Percentiles rank a stretch among this genome's conserved stretches.
Evolutionary conservation across 2,329 filamentous ascomycete genomes (phyloP).

Genomic region (Talaromyces sp.): DNA sequence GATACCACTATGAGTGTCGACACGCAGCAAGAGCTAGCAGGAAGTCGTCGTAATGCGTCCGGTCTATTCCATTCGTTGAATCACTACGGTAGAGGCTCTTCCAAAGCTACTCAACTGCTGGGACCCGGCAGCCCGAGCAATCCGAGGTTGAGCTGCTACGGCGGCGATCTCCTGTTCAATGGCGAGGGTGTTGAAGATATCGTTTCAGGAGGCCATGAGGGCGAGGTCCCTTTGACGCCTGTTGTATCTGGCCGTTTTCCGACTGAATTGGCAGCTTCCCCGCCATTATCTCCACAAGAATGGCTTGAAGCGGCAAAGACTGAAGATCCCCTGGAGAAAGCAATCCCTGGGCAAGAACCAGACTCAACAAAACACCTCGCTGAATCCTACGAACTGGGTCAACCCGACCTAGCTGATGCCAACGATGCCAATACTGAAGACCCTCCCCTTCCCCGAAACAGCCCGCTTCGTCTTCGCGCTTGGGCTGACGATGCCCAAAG

Average conservation of each 20-base stretch:
- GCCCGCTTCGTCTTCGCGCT: conserved; percentile 23
- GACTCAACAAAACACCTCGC: neutral
- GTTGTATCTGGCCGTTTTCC: conserved; percentile 12
- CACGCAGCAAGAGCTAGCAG: conserved; percentile 19
- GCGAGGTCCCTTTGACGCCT: conserved; percentile 16
- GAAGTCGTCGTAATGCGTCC: conserved; percentile 20
- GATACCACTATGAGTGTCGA: conserved; percentile 29
- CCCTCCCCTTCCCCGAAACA: conserved; percentile 20
- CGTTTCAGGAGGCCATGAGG: conserved; percentile 19
- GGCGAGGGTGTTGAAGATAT: conserved; percentile 17
- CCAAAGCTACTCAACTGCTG: conserved; percentile 21
- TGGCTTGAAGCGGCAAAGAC: conserved; percentile 36
- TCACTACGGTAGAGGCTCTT: conserved; percentile 22
- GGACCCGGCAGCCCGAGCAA: conserved; percentile 20
- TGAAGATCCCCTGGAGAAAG: neutral
- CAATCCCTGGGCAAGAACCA: neutral
- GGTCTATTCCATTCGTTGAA: conserved; percentile 25
- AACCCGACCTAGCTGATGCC: neutral
- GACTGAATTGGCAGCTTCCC: conserved; percentile 19
- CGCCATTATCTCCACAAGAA: conserved; percentile 35
- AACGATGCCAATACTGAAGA: conserved; percentile 14
- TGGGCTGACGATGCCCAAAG: conserved; percentile 18
- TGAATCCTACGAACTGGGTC: neutral
- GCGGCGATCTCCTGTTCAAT: conserved; percentile 18
- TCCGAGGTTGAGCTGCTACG: conserved; percentile 17